Evolutionary conservation across 805 yeast genomes (phyloP).

Genomic region (Candida nemodendra): DNA sequence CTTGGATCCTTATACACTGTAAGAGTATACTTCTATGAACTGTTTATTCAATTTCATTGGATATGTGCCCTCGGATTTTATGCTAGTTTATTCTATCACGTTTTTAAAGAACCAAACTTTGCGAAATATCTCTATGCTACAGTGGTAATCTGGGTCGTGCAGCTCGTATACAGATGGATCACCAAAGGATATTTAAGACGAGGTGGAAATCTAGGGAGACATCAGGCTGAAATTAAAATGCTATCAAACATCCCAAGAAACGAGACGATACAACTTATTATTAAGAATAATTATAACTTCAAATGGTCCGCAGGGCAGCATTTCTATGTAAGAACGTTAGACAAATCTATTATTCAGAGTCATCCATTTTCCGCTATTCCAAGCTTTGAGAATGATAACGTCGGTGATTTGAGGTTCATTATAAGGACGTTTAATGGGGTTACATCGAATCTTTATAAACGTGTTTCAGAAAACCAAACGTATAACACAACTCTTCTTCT

Average conservation of each 20-base stretch:
- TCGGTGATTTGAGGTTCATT: constrained; percentile 40
- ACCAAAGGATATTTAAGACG: constrained; percentile 48
- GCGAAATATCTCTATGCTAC: constrained; percentile 49
- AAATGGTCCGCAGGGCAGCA: constrained; percentile 58
- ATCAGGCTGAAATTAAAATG: constrained; percentile 17
- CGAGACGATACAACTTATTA: constrained; percentile 37
- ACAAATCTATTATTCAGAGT: constrained; percentile 44
- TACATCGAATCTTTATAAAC: constrained; percentile 36
- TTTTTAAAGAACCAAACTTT: constrained; percentile 33
- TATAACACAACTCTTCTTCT: constrained; percentile 34
- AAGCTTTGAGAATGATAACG: constrained; percentile 19
- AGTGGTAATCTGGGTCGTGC: constrained; percentile 50
- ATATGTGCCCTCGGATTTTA: constrained; percentile 47
- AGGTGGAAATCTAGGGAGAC: constrained; percentile 36
- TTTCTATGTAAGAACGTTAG: constrained; percentile 46
- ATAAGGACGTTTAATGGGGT: constrained; percentile 48
- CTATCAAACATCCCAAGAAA: constrained; percentile 32
- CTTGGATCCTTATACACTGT: constrained; percentile 40
- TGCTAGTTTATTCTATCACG: constrained; percentile 47
- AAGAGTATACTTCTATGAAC: constrained; percentile 43
- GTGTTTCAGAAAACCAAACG: constrained; percentile 27
- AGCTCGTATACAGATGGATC: constrained; percentile 44
- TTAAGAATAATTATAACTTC: constrained; percentile 34
- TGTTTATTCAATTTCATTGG: constrained; percentile 55
- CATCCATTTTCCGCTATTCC: constrained; percentile 57